A percentile compares a stretch with the other conserved stretches of the same genome.
Conservation (phyloP, 1,284 basidiomycete species). For the Cutaneotrichosporon dermatis region DNA sequence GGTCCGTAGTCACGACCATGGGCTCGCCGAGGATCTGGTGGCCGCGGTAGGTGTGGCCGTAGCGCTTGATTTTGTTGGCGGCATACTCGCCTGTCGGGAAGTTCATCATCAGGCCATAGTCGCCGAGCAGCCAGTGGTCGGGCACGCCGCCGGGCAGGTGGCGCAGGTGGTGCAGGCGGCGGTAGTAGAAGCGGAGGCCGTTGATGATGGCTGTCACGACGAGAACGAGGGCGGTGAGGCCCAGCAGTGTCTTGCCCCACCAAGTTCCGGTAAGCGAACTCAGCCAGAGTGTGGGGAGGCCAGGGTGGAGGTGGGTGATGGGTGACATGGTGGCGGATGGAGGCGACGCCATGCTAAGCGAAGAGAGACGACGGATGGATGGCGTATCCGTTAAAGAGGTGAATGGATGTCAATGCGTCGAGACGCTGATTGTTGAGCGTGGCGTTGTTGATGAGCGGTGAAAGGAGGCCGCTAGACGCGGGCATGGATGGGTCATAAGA, state of each 20-base stretch:
- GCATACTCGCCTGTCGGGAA: constrained; percentile 13
- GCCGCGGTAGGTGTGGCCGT: constrained; percentile 21
- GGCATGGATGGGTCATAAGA: too few relatives aligned
- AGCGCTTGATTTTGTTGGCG: constrained; percentile 10
- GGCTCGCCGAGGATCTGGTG: constrained; percentile 1
- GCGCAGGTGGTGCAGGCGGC: not conserved
- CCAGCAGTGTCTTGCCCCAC: not conserved
- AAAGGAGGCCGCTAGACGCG: too few relatives aligned
- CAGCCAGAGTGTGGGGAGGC: too few relatives aligned
- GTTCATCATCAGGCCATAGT: constrained; percentile 10
- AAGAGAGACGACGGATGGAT: too few relatives aligned
- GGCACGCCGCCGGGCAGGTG: constrained; percentile 5
- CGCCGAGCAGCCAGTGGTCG: constrained; percentile 11
- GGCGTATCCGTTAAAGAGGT: too few relatives aligned
- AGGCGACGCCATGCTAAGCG: too few relatives aligned
- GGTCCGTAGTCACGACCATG: constrained; percentile 56
- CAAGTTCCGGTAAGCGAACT: too few relatives aligned
- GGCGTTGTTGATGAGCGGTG: too few relatives aligned
- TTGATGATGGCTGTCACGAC: not conserved
- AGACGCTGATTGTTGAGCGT: too few relatives aligned
- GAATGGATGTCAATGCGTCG: too few relatives aligned
- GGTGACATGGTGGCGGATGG: too few relatives aligned
- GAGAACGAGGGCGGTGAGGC: not conserved
- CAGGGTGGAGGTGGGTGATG: too few relatives aligned
- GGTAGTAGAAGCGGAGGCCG: not conserved